These are phyloP conservation scores for Saxophila tyrrhenica DNA, from an alignment of 495 filamentous ascomycete genomes.

Conservation along the genomic window DNA sequence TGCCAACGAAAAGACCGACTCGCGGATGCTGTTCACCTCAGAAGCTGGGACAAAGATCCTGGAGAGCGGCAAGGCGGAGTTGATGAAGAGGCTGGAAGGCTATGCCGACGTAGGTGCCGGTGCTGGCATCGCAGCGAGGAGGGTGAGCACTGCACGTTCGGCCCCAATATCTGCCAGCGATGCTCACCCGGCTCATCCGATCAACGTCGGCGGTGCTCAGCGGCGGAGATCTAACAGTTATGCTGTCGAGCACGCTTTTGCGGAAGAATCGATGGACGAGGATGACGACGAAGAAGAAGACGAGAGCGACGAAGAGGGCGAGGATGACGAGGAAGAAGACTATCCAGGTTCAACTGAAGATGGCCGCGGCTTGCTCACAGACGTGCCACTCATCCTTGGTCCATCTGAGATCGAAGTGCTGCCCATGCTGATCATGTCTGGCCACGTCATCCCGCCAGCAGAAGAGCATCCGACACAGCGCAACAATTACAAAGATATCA, in stretches of 20 bases:
- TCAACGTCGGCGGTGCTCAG: not conserved
- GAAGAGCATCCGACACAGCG: constrained; percentile 20
- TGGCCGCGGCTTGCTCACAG: constrained; percentile 67
- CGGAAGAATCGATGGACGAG: constrained; percentile 42
- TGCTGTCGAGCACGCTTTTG: constrained; percentile 4
- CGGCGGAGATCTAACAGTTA: not conserved
- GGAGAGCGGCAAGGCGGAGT: constrained; percentile 28
- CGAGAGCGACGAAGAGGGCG: constrained; percentile 50
- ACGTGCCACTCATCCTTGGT: constrained; percentile 86
- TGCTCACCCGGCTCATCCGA: not conserved
- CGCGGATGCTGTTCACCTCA: constrained; percentile 26
- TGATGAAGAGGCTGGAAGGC: constrained; percentile 30
- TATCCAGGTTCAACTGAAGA: constrained; percentile 69
- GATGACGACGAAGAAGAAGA: constrained; percentile 51
- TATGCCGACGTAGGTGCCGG: constrained; percentile 1
- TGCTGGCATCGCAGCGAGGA: not conserved
- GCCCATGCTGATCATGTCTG: constrained; percentile 87
- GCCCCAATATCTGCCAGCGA: not conserved
- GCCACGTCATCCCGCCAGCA: constrained; percentile 45
- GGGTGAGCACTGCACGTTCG: not conserved
- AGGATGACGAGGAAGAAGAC: constrained; percentile 70
- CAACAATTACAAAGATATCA: constrained; percentile 41
- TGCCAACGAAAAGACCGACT: constrained; percentile 22
- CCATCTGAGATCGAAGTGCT: constrained; percentile 88
- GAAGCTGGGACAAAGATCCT: constrained; percentile 27